Base-by-base conservation (phyloP, 1,284 basidiomycete genomes). In the Cystobasidium pallidum region DNA sequence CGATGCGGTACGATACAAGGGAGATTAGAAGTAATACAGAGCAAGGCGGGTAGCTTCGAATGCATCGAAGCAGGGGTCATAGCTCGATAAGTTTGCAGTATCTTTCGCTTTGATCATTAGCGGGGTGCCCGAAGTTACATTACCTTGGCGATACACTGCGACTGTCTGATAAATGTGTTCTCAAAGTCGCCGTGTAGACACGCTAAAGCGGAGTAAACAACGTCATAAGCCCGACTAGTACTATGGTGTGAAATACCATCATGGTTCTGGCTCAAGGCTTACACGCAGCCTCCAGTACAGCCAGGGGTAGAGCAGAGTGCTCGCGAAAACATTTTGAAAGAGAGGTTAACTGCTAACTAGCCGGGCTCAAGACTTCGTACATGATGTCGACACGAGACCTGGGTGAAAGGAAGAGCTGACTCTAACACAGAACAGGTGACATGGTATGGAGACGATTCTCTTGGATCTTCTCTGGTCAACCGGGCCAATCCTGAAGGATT, bases 1-100 rank as follows among this genome's bases (percentile, higher is more conserved):
- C 70, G 77, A 78, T 64, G 67, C 72, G 67, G 73, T 75, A 58
- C 64, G 78, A 26, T 78, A 78, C 68, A 73, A 74, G 3, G 78
- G 78, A 6, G 45, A 67, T 32, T 73, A n/a, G 45, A 55, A 28
- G 1, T 1, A 6, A 28, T 17, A 39, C 7, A 39, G 36, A 13
- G 36, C 36, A 39, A 6, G 13, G 13, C 13, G 13, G 6, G 36
- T 39, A 39, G 36, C n/a, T 39, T 13, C 36, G 36, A 7, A 7
- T 39, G 13, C 36, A 39, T 39, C 36, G 36, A n/a, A n/a, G n/a
- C n/a, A n/a, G 39, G 15, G 39, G 39, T 41, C 39, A 7, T 41
- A 41, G 39, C 39, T 41, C 15, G 39, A n/a, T n/a, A n/a, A n/a
- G n/a, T n/a, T n/a, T n/a, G n/a, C n/a, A n/a, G n/a, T n/a, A n/a